phyloP scores from a whole-genome alignment of 805 yeast species.

The Candida pseudoglaebosa region DNA sequence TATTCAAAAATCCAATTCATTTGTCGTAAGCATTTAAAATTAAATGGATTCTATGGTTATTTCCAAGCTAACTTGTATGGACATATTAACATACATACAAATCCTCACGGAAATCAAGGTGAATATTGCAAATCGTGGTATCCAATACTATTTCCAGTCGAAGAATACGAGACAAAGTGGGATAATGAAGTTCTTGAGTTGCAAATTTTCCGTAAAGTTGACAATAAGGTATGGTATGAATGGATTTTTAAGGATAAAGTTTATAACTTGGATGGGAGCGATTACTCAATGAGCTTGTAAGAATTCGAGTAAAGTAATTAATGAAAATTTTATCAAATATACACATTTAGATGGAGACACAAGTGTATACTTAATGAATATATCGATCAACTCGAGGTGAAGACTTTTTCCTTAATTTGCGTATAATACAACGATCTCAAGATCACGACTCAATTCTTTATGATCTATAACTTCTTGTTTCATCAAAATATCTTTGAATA shows the following conservation, averaged over 20 bases:
- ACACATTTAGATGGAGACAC: too few species aligned
- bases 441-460: too few species aligned
- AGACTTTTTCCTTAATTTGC: too few species aligned
- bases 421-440: too few species aligned
- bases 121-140: slow-evolving; percentile 34
- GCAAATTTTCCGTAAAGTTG: slow-evolving; percentile 9
- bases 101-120: slow-evolving; percentile 23
- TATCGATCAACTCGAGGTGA: too few species aligned
- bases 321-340: too few species aligned
- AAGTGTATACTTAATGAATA: too few species aligned
- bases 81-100: slow-evolving; percentile 51
- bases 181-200: slow-evolving; percentile 11
- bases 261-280: slow-evolving; percentile 17
- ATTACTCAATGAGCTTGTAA: slow-evolving; percentile 11
- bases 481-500: too few species aligned
- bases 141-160: slow-evolving; percentile 34
- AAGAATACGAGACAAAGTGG: slow-evolving; percentile 6
- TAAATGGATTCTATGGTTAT: slow-evolving; percentile 75
- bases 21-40: slow-evolving; percentile 7
- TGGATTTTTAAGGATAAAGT: slow-evolving; percentile 19
- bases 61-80: slow-evolving; percentile 69
- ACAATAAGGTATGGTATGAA: slow-evolving; percentile 19
- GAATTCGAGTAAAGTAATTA: too few species aligned
- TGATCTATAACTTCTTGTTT: too few species aligned
- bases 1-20: background rate